phyloP scores from a whole-genome alignment of 2,329 filamentous ascomycete species.

The Lasiodiplodia sp. region DNA sequence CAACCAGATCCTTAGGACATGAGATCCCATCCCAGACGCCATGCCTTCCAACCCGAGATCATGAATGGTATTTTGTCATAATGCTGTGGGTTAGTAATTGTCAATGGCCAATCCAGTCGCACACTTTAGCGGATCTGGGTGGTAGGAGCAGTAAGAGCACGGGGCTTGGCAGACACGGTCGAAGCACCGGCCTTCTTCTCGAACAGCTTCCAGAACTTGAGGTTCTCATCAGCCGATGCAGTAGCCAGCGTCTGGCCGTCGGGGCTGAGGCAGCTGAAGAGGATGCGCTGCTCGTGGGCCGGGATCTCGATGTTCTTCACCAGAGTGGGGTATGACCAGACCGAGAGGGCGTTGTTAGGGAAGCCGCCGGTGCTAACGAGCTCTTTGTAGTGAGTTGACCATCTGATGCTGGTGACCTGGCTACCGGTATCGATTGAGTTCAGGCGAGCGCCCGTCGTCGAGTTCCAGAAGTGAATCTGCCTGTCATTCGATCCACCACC shows the following conservation, averaged over 20 bases:
- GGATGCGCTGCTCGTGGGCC: slow-evolving; percentile 93
- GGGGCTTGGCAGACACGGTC: slow-evolving; percentile 18
- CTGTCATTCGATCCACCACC: slow-evolving; percentile 96
- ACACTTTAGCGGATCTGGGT: slow-evolving; percentile 27
- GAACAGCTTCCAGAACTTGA: slow-evolving; percentile 99
- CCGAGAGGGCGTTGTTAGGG: slow-evolving; percentile 98
- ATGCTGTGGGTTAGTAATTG: slow-evolving; percentile 22
- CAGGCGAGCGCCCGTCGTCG: slow-evolving; percentile 92
- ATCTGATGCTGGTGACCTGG: slow-evolving; percentile 94
- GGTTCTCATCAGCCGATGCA: slow-evolving; percentile 90
- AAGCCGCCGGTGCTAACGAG: slow-evolving; percentile 97
- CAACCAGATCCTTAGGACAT: slow-evolving; percentile 13
- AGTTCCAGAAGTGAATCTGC: slow-evolving; percentile 99
- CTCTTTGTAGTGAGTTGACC: slow-evolving; percentile 97
- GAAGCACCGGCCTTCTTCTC: slow-evolving; percentile 86
- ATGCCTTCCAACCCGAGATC: slow-evolving; percentile 2
- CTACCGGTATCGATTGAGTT: slow-evolving; percentile 99
- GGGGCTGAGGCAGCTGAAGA: slow-evolving; percentile 95
- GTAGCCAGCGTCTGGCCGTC: slow-evolving; percentile 98
- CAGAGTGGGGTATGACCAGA: slow-evolving; percentile 98
- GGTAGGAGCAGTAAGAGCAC: slow-evolving; percentile 23
- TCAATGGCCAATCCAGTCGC: not conserved
- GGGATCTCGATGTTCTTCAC: slow-evolving; percentile 98
- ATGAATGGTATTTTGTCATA: slow-evolving; percentile 22
- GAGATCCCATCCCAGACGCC: slow-evolving; percentile 18